Evolutionary conservation across 345 rosid genomes (phyloP), one percentile per base, ranked within the genome.

Genomic region (Kandelia obovata): DNA sequence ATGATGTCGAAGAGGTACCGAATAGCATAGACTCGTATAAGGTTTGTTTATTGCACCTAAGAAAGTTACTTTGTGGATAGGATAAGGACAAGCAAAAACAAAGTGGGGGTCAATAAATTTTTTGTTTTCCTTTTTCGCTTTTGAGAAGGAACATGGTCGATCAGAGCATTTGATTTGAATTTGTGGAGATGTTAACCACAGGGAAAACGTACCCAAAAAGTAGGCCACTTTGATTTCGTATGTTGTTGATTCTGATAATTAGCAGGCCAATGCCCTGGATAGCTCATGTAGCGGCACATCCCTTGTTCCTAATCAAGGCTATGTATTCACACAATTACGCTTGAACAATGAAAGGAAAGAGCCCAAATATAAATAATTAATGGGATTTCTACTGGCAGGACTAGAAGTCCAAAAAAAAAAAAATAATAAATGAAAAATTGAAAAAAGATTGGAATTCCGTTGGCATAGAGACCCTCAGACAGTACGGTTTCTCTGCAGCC

Each of bases 401-500:
- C 15, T 10, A 35, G 21, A n/a, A 2, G 0, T 7, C 5, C 19
- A n/a, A 32, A 16, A 20, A 46, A 1, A 61, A 17, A 11, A 30
- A 6, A 34, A 8, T 13, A 27, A 0, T 21, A 21, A 21, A 21
- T 21, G 0, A 6, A 52, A 5, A 70, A 17, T 11, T 5, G n/a
- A 26, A n/a, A 1, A 7, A 5, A 8, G 46, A 5, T 11, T 16
- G n/a, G 21, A 46, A 62, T 17, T 27, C 2, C 20, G 2, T 51
- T 11, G 37, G 27, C 23, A 23, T 17, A 59, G 27, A 66, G 13
- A 21, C 2, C 1, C 16, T 64, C 31, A 68, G 60, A 77, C 28
- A 13, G 68, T 77, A 55, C 49, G 55, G 61, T 61, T 65, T 31
- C 74, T 35, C 28, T 60, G 30, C 39, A 77, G 71, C 27, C 11